A percentile compares a stretch with the other conserved stretches of the same genome.
Evolutionary conservation across 768 basidiomycete species (phyloP).

Genomic region (Multifurca ochricompacta): DNA sequence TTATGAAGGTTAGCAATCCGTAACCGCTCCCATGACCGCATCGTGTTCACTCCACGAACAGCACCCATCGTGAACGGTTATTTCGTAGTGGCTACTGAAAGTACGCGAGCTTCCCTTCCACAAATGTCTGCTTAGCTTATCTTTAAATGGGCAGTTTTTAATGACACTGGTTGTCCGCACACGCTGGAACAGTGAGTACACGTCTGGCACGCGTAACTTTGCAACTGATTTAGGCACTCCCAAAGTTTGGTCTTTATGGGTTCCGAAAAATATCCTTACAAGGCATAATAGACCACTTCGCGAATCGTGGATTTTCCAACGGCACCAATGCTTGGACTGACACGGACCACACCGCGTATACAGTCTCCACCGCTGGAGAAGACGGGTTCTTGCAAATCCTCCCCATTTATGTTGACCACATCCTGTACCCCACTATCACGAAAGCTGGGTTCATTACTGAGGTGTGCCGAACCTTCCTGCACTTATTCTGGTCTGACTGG

Average conservation of each 20-base stretch:
- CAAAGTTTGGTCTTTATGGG: constrained; percentile 87
- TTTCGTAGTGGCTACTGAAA: constrained; percentile 86
- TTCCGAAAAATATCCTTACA: constrained; percentile 91
- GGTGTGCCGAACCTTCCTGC: constrained; percentile 18
- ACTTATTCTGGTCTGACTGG: not conserved
- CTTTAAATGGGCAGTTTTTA: constrained; percentile 53
- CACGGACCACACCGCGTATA: constrained; percentile 92
- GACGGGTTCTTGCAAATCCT: constrained; percentile 83
- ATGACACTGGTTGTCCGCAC: constrained; percentile 93
- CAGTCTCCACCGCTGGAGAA: constrained; percentile 89
- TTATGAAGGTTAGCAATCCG: constrained; percentile 58
- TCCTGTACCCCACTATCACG: constrained; percentile 92
- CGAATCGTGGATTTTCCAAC: constrained; percentile 87
- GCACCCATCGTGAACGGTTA: constrained; percentile 88
- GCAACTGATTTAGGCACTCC: not conserved
- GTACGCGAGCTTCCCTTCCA: constrained; percentile 35
- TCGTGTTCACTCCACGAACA: constrained; percentile 27
- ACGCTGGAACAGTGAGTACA: constrained; percentile 86
- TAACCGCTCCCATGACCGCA: not conserved
- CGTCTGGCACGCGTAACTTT: not conserved
- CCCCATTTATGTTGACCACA: constrained; percentile 91
- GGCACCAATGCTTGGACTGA: constrained; percentile 98
- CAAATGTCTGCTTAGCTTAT: not conserved
- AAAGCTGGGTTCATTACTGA: constrained; percentile 74
- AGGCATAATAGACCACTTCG: constrained; percentile 93